Evolutionary conservation across 2,329 filamentous ascomycete species (phyloP).

Genomic region (Emergomyces pasteurianus): DNA sequence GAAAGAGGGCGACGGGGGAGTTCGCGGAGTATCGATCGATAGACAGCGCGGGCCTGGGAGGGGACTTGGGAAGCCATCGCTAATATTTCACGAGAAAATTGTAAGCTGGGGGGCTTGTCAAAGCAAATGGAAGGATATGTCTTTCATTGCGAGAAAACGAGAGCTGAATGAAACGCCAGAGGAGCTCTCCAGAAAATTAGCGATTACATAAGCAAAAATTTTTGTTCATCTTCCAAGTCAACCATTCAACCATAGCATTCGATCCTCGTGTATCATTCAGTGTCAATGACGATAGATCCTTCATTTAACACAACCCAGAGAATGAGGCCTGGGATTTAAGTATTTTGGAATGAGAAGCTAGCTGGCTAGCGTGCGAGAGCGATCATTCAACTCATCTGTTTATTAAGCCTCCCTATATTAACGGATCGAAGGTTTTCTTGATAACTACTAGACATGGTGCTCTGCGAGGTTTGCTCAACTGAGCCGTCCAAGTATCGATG

Average conservation of each 20-base stretch:
- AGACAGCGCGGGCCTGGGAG: conserved; percentile 56
- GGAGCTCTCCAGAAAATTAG: too few species aligned
- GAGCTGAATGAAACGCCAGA: too few species aligned
- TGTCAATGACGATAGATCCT: not conserved
- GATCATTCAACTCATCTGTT: not conserved
- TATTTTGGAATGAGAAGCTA: not conserved
- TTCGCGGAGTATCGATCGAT: conserved; percentile 80
- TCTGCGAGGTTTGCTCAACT: conserved; percentile 19
- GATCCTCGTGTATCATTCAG: too few species aligned
- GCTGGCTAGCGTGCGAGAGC: not conserved
- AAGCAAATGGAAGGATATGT: not conserved
- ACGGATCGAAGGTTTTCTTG: not conserved
- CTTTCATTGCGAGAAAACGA: not conserved
- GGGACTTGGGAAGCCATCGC: conserved; percentile 13
- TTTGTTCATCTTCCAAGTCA: not conserved
- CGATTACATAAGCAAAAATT: not conserved
- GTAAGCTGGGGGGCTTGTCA: not conserved
- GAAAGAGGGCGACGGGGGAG: conserved; percentile 59
- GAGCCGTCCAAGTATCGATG: conserved; percentile 22
- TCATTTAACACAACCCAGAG: not conserved
- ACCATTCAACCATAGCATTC: not conserved
- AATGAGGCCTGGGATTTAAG: not conserved
- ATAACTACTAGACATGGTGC: conserved; percentile 1
- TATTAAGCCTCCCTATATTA: not conserved
- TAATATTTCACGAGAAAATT: not conserved